Evolutionary conservation across 192 early-diverging fungal species (phyloP).

Genomic region (Endogone sp.): DNA sequence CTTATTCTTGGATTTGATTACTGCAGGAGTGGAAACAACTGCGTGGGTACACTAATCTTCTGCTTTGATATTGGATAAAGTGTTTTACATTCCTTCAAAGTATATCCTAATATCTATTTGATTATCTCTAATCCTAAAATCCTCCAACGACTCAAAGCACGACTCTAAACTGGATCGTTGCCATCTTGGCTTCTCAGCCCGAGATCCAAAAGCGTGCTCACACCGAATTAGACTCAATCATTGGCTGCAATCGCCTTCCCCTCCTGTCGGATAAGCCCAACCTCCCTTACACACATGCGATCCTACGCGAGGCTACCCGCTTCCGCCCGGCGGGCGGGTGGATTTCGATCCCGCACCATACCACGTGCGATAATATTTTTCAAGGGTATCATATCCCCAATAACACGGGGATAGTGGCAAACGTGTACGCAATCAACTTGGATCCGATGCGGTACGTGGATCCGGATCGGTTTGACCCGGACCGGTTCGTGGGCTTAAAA

Average conservation of each 20-base stretch:
- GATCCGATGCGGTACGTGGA: slow-evolving; percentile 23
- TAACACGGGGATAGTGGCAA: slow-evolving; percentile 35
- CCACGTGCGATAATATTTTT: slow-evolving; percentile 12
- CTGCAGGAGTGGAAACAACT: too few species aligned
- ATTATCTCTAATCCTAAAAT: too few species aligned
- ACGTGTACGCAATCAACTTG: slow-evolving; percentile 44
- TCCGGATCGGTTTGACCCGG: slow-evolving; percentile 45
- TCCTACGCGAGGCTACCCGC: slow-evolving; percentile 16
- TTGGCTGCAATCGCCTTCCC: slow-evolving; percentile 2
- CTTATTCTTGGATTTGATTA: too few species aligned
- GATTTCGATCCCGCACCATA: slow-evolving; percentile 10
- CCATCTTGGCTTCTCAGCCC: slow-evolving; percentile 10
- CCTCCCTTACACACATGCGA: slow-evolving; percentile 15
- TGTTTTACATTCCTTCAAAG: too few species aligned
- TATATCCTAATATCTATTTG: too few species aligned
- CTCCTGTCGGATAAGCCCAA: background rate
- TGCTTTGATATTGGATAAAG: too few species aligned
- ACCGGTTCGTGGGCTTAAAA: slow-evolving; percentile 21
- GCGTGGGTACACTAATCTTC: too few species aligned
- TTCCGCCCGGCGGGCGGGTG: background rate
- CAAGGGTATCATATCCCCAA: slow-evolving; percentile 47
- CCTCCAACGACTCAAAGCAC: background rate
- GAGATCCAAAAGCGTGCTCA: slow-evolving; percentile 11
- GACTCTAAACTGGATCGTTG: slow-evolving; percentile 17
- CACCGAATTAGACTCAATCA: slow-evolving; percentile 9